Evolutionary conservation across 1,284 basidiomycete genomes (phyloP).

Genomic region (Melampsora americana): DNA sequence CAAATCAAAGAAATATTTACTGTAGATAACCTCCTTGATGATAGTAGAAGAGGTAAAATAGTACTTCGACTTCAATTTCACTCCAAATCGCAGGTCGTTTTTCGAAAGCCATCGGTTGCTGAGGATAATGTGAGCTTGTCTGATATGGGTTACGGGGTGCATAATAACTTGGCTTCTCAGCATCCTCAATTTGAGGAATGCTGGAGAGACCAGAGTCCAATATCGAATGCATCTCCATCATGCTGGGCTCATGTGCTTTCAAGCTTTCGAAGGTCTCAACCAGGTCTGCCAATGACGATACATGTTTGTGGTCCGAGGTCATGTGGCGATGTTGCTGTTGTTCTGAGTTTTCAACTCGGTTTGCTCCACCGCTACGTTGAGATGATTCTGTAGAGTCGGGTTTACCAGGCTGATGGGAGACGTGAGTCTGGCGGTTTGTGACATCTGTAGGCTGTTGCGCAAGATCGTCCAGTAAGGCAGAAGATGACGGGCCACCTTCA

Average conservation of each 20-base stretch:
- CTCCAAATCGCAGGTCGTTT: conserved; percentile 82
- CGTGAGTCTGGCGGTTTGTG: not conserved
- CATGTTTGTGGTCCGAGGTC: conserved; percentile 56
- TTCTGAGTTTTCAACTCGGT: not conserved
- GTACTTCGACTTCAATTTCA: conserved; percentile 91
- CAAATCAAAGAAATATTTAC: conserved; percentile 58
- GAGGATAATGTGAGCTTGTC: conserved; percentile 93
- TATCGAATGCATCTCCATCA: conserved; percentile 72
- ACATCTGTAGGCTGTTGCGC: not conserved
- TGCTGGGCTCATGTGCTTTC: conserved; percentile 70
- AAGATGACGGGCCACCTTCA: not conserved
- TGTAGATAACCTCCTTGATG: conserved; percentile 95
- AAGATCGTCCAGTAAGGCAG: not conserved
- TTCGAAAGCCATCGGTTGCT: conserved; percentile 74
- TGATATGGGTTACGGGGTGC: conserved; percentile 87
- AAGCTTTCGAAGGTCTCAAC: conserved; percentile 89
- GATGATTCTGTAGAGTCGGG: too few species aligned
- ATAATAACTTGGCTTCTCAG: conserved; percentile 95
- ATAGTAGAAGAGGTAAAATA: conserved; percentile 99
- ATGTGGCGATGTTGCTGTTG: conserved; percentile 50
- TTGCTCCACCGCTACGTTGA: not conserved
- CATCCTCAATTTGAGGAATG: conserved; percentile 87
- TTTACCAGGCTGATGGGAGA: too few species aligned
- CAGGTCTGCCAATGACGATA: conserved; percentile 80
- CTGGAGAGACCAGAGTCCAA: conserved; percentile 83